Evolutionary conservation across 345 rosid genomes (phyloP), one percentile per base, ranked within the genome.

Genomic region (Kernera saxatilis): DNA sequence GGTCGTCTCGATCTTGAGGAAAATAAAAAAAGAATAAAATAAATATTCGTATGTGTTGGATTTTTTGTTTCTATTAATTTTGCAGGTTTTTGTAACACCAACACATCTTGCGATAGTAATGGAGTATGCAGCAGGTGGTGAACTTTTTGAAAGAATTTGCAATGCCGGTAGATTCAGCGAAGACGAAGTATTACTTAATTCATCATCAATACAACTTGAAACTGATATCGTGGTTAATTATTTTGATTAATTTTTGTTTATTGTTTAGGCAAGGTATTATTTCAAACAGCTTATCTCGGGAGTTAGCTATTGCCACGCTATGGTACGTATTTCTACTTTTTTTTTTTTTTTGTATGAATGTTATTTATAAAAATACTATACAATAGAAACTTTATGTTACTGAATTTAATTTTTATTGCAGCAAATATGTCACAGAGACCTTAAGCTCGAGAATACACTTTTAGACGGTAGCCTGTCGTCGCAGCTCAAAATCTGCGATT

Each of bases 351-450:
- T 21, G 23, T 35, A 21, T 33, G 4, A 36, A 23, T 75, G 37
- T 64, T 37, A 55, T 22, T 6, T n/a, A n/a, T n/a, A 5, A 32
- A 61, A 29, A 23, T 29, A 23, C 18, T 11, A 6, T 44, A n/a
- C 2, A 15, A 11, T 8, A 13, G 55, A 22, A 52, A 59, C 23
- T 56, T 27, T 64, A 17, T 26, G 32, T 37, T 23, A 18, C 12
- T 65, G 8, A 45, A 5, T 2, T 30, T 41, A 41, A 5, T 30
- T 70, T 5, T 21, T 60, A 12, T 61, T 62, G 63, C 78, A 87
- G 95, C 91, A 89, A 88, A 87, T 92, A 52, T 92, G 96, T 68
- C 95, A 90, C 63, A 85, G 96, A 79, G 98, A 92, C 81, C 97
- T 90, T 46, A 92, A 92, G 83, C 82, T 90, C 60, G 98, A 92